These are phyloP conservation scores for Cryptosporidium parvum DNA, from an alignment of 169 alveolate species.

Conservation along the genomic window DNA sequence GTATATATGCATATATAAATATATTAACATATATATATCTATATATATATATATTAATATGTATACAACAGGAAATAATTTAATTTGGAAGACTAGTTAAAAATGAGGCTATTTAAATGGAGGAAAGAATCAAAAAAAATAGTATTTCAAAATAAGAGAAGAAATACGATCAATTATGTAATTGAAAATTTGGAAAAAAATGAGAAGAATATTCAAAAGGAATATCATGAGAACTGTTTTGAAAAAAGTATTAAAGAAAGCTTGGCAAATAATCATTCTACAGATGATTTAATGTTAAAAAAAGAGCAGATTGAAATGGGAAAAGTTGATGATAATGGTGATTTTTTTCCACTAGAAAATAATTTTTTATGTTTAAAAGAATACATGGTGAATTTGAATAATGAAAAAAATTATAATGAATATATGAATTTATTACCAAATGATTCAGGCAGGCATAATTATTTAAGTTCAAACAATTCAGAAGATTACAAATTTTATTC, in stretches of 20 bases:
- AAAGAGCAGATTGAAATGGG: conserved; percentile 9
- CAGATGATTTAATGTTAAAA: background rate
- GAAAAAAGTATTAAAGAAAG: background rate
- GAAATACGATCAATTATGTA: conserved; percentile 31
- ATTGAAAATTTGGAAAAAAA: conserved; percentile 11
- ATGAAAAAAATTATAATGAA: background rate
- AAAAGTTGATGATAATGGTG: background rate
- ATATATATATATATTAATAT: background rate
- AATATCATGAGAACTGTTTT: background rate
- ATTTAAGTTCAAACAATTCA: conserved; percentile 51
- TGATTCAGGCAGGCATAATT: conserved; percentile 3
- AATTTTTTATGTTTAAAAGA: conserved; percentile 27
- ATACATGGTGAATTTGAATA: conserved; percentile 23
- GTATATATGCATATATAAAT: too few species aligned
- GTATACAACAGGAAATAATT: background rate
- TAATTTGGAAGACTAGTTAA: background rate
- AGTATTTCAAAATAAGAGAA: conserved; percentile 12
- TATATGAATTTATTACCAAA: background rate
- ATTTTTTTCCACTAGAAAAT: background rate
- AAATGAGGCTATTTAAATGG: conserved; percentile 26
- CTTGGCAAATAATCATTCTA: background rate
- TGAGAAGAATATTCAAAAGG: background rate
- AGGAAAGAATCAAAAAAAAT: conserved; percentile 2
- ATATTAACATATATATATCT: too few species aligned
- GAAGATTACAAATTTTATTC: conserved; percentile 53